phyloP scores from a whole-genome alignment of 345 rosid species.

The Carallia pectinifolia region DNA sequence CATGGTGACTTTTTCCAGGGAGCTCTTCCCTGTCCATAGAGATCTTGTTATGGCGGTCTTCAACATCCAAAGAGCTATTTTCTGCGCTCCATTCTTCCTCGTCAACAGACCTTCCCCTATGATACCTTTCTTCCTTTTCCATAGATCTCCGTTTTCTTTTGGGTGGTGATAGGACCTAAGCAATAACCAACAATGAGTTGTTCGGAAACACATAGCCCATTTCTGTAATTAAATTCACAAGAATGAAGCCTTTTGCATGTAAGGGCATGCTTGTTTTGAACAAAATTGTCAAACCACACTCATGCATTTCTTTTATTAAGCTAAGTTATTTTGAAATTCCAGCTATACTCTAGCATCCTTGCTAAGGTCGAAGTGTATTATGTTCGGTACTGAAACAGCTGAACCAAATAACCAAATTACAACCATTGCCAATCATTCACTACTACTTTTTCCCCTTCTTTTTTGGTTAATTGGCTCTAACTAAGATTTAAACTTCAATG shows the following conservation, averaged over 20 bases:
- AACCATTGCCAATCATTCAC: no score
- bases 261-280: no score
- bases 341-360: no score
- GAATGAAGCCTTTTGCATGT: neutral
- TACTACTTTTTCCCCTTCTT: no score
- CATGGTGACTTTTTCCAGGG: conserved; percentile 12
- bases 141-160: conserved; percentile 48
- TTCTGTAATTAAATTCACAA: neutral
- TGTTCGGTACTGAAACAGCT: no score
- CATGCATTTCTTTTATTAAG: no score
- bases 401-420: no score
- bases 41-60: conserved; percentile 29
- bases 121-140: conserved; percentile 30
- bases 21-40: conserved; percentile 24
- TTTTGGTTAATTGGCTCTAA: no score
- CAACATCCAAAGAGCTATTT: conserved; percentile 17
- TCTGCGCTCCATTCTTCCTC: conserved; percentile 4
- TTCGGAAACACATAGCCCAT: neutral
- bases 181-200: conserved; percentile 1
- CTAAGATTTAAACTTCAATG: no score
- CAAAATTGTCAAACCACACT: no score
- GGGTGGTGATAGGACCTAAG: conserved; percentile 88
- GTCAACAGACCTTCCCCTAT: conserved; percentile 10
- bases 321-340: no score
- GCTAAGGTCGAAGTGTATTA: no score